Percentiles rank a stretch among this genome's conserved stretches.
Evolutionary conservation across 257 asterid species (phyloP).

Genomic region (Plantago ovata): DNA sequence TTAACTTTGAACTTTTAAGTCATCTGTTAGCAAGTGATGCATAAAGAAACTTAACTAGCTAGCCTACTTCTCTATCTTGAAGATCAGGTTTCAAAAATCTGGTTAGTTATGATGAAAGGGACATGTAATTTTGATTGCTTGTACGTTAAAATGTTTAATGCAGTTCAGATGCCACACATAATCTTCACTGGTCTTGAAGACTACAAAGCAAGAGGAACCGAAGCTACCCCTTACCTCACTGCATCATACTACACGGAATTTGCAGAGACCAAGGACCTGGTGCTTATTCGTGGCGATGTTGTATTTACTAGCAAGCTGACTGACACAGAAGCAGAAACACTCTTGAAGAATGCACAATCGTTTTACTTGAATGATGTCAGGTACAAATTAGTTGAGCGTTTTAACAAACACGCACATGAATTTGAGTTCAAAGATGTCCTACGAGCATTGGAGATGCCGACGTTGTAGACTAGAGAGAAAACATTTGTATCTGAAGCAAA

Average conservation of each 20-base stretch:
- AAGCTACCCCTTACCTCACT: slow-evolving; percentile 88
- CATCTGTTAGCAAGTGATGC: no score
- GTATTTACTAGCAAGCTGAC: slow-evolving; percentile 89
- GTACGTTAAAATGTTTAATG: slow-evolving; percentile 18
- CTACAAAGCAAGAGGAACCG: slow-evolving; percentile 93
- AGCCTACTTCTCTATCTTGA: not conserved
- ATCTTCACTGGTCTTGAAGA: slow-evolving; percentile 96
- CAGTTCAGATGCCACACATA: slow-evolving; percentile 92
- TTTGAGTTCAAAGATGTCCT: slow-evolving; percentile 91
- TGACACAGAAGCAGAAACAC: slow-evolving; percentile 83
- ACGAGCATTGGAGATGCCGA: slow-evolving; percentile 78
- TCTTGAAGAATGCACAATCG: slow-evolving; percentile 77
- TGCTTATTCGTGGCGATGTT: slow-evolving; percentile 80
- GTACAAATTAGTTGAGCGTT: slow-evolving; percentile 81
- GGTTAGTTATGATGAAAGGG: not conserved
- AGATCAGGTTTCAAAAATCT: not conserved
- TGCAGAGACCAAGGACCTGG: slow-evolving; percentile 81
- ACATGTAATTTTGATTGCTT: slow-evolving; percentile 10
- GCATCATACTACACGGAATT: slow-evolving; percentile 75
- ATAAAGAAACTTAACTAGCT: not conserved
- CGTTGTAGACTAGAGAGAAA: slow-evolving; percentile 30
- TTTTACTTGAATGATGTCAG: slow-evolving; percentile 82
- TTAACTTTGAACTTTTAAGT: no score
- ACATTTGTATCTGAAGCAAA: not conserved
- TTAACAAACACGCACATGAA: slow-evolving; percentile 74